Evolutionary conservation across 2,329 filamentous ascomycete species (phyloP).

Genomic region (Fusarium subglutinans): DNA sequence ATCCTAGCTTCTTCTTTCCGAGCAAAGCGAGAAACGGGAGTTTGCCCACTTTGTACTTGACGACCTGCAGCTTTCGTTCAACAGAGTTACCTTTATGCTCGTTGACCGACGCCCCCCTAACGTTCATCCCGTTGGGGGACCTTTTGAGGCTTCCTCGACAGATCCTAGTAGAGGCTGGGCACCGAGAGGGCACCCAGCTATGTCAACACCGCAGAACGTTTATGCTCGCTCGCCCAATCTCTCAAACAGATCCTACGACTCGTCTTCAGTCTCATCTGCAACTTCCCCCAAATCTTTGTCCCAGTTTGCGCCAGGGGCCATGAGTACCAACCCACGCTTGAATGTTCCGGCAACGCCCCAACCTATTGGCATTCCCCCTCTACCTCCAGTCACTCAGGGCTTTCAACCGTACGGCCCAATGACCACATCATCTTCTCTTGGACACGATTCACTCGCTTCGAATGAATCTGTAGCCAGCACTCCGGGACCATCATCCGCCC

Average conservation of each 20-base stretch:
- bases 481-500: slow-evolving; percentile 53
- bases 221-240: slow-evolving; percentile 70
- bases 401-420: slow-evolving; percentile 66
- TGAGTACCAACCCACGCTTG: slow-evolving; percentile 62
- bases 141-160: slow-evolving; percentile 26
- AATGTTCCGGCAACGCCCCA: slow-evolving; percentile 61
- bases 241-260: slow-evolving; percentile 70
- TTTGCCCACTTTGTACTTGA: slow-evolving; percentile 31
- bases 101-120: slow-evolving; percentile 34
- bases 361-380: slow-evolving; percentile 62
- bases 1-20: slow-evolving; percentile 19
- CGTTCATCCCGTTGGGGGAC: slow-evolving; percentile 28
- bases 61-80: slow-evolving; percentile 29
- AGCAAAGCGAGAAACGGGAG: slow-evolving; percentile 25
- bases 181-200: slow-evolving; percentile 42
- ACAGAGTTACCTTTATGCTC: slow-evolving; percentile 40
- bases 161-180: slow-evolving; percentile 26
- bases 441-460: slow-evolving; percentile 69
- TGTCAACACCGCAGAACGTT: slow-evolving; percentile 65
- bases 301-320: slow-evolving; percentile 61
- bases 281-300: slow-evolving; percentile 66
- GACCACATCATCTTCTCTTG: slow-evolving; percentile 59
- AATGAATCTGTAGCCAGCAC: slow-evolving; percentile 66
- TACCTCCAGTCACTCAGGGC: slow-evolving; percentile 57
- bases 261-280: slow-evolving; percentile 69